Conservation (phyloP, 495 filamentous ascomycete genomes). For the Penicillium dipodomyicola region DNA sequence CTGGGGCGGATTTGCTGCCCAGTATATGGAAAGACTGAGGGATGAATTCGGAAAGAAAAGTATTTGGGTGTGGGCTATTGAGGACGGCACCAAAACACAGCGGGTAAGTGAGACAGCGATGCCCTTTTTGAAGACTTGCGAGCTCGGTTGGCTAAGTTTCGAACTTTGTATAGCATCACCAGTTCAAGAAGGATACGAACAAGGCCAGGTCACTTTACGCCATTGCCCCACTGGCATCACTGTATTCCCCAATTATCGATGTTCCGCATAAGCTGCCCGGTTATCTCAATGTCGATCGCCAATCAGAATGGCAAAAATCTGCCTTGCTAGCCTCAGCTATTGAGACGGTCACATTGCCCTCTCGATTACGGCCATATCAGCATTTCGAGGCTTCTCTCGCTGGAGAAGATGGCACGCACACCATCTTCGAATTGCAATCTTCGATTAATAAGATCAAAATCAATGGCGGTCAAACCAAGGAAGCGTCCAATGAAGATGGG, state of each 20-base stretch:
- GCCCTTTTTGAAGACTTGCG: not conserved
- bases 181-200: slow-evolving; percentile 61
- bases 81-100: slow-evolving; percentile 57
- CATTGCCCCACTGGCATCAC: slow-evolving; percentile 65
- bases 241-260: slow-evolving; percentile 75
- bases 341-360: slow-evolving; percentile 77
- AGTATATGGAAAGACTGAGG: slow-evolving; percentile 74
- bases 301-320: slow-evolving; percentile 77
- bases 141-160: slow-evolving; percentile 9
- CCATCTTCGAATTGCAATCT: slow-evolving; percentile 69
- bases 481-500: slow-evolving; percentile 18
- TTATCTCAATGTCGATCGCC: slow-evolving; percentile 59
- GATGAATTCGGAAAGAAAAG: slow-evolving; percentile 89
- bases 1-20: slow-evolving; percentile 84
- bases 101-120: slow-evolving; percentile 47
- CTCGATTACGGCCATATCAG: slow-evolving; percentile 60
- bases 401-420: slow-evolving; percentile 70
- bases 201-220: slow-evolving; percentile 65
- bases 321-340: slow-evolving; percentile 74
- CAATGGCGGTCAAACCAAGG: slow-evolving; percentile 14
- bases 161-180: slow-evolving; percentile 22
- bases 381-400: slow-evolving; percentile 71
- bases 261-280: slow-evolving; percentile 55
- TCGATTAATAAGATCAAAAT: slow-evolving; percentile 39
- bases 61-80: slow-evolving; percentile 82